A percentile compares a stretch with the other conserved stretches of the same genome.
These are phyloP conservation scores for Powellomyces hirtus DNA, from an alignment of 192 early-diverging fungal species.

Conservation along the genomic window DNA sequence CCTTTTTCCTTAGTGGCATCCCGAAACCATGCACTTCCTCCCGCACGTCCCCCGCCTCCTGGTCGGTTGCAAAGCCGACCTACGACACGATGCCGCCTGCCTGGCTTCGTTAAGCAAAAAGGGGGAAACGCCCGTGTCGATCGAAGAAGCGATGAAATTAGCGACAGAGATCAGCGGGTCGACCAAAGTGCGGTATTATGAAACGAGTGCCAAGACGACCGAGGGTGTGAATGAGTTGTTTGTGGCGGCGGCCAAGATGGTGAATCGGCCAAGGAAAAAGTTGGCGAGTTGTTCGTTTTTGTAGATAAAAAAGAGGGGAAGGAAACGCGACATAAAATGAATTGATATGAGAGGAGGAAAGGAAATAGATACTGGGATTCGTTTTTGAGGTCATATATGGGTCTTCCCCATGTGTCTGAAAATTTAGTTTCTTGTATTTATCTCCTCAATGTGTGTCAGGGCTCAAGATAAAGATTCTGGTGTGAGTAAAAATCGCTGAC, in stretches of 20 bases:
- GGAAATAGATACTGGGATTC: no score
- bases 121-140: not conserved
- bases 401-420: no score
- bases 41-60: slow-evolving; percentile 73
- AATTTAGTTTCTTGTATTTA: no score
- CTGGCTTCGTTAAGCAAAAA: slow-evolving; percentile 28
- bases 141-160: slow-evolving; percentile 60
- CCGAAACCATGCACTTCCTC: slow-evolving; percentile 81
- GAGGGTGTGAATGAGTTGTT: slow-evolving; percentile 70
- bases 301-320: not conserved
- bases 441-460: no score
- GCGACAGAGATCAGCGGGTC: slow-evolving; percentile 59
- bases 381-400: no score
- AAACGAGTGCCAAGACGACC: slow-evolving; percentile 75
- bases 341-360: no score
- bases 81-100: slow-evolving; percentile 34
- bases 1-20: slow-evolving; percentile 61
- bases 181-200: slow-evolving; percentile 65
- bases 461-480: no score
- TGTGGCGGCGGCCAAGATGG: slow-evolving; percentile 59
- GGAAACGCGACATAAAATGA: no score
- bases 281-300: not conserved
- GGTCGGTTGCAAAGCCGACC: slow-evolving; percentile 54
- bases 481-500: no score
- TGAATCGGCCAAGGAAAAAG: not conserved